Percentiles rank a stretch among this genome's conserved stretches.
These are phyloP conservation scores for Sarcocystis neurona DNA, from an alignment of 169 alveolate species.

Conservation along the genomic window DNA sequence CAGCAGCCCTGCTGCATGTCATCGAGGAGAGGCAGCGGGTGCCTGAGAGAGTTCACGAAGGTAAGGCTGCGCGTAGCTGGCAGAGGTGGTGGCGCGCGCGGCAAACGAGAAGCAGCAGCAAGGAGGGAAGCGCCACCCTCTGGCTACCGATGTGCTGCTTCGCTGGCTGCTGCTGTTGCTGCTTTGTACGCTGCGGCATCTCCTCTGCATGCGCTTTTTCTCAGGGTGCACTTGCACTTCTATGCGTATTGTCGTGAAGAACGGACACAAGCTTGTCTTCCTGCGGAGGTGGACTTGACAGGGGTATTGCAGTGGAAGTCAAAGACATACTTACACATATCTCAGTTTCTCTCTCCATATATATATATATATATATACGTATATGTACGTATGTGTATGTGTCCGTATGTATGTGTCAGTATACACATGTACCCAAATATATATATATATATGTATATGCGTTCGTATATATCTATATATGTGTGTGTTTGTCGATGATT, in stretches of 20 bases:
- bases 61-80: constrained; percentile 5
- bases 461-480: too few species aligned
- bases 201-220: too few species aligned
- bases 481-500: not conserved
- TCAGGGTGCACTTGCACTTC: too few species aligned
- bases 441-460: not conserved
- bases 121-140: not conserved
- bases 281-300: too few species aligned
- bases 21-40: constrained; percentile 11
- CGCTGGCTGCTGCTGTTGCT: not conserved
- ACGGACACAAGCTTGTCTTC: too few species aligned
- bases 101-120: too few species aligned
- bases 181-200: not conserved
- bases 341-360: not conserved
- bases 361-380: not conserved
- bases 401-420: not conserved
- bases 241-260: too few species aligned
- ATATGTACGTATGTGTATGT: not conserved
- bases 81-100: too few species aligned
- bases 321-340: too few species aligned
- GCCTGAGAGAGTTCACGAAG: constrained; percentile 6
- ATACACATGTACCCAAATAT: too few species aligned
- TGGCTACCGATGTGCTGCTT: not conserved
- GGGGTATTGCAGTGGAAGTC: too few species aligned
- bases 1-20: not conserved